These are phyloP conservation scores for Neurospora terricola DNA, from an alignment of 495 filamentous ascomycete genomes.

Conservation along the genomic window DNA sequence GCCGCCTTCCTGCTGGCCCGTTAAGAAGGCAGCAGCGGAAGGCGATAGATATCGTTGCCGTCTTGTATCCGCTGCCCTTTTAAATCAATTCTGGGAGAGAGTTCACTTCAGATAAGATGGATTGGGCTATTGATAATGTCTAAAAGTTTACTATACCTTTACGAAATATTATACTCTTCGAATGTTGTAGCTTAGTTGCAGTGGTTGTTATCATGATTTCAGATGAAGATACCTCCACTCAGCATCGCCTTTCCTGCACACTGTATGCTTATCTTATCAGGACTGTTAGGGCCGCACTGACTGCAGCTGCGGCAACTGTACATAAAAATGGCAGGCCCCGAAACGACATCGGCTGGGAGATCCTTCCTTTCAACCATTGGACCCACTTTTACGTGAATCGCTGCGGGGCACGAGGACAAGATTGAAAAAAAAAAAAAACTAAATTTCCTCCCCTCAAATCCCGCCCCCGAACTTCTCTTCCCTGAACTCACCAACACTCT, in stretches of 20 bases:
- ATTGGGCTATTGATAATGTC: not conserved
- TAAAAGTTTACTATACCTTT: not conserved
- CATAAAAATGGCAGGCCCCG: not conserved
- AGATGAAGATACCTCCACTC: not conserved
- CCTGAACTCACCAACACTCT: not conserved
- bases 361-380: not conserved
- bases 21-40: not conserved
- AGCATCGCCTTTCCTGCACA: not conserved
- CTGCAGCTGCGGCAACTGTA: not conserved
- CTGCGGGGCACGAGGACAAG: not conserved
- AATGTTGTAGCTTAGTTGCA: not conserved
- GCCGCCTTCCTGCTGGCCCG: not conserved
- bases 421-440: slow-evolving; percentile 1
- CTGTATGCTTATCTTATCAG: not conserved
- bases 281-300: not conserved
- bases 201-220: not conserved
- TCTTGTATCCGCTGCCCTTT: not conserved
- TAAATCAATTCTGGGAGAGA: not conserved
- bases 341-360: not conserved
- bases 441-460: not conserved
- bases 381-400: not conserved
- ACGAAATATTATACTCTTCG: not conserved
- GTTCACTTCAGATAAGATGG: not conserved
- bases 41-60: not conserved
- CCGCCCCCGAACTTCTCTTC: slow-evolving; percentile 5